Conservation (phyloP, 148 eudicot species). For the Rheum nobile region DNA sequence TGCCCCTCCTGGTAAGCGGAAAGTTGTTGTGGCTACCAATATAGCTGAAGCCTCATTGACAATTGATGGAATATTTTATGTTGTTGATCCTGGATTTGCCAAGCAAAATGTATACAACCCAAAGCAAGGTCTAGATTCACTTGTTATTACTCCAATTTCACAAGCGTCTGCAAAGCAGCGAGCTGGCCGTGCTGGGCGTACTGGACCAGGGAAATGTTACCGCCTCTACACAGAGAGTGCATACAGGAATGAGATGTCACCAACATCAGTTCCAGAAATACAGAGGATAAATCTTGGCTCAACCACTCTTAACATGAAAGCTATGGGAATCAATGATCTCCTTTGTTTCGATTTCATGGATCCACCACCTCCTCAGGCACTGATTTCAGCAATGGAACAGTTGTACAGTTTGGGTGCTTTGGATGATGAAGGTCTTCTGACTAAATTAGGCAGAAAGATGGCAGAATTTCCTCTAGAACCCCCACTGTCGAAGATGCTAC, state of each 20-base stretch:
- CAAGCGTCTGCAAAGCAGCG: conserved; percentile 88
- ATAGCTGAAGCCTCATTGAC: conserved; percentile 97
- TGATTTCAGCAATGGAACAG: conserved; percentile 90
- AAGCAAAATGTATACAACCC: conserved; percentile 88
- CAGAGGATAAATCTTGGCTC: conserved; percentile 82
- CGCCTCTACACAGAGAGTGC: conserved; percentile 95
- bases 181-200: conserved; percentile 92
- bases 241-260: conserved; percentile 83
- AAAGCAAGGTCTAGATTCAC: conserved; percentile 67
- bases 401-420: conserved; percentile 83
- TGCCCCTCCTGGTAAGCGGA: conserved; percentile 92
- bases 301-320: conserved; percentile 63
- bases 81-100: conserved; percentile 80
- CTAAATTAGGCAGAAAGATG: conserved; percentile 88
- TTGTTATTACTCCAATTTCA: conserved; percentile 68
- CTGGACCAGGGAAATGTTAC: conserved; percentile 91
- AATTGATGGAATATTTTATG: conserved; percentile 85
- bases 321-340: conserved; percentile 89
- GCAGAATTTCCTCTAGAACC: conserved; percentile 88
- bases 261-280: conserved; percentile 76
- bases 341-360: conserved; percentile 92
- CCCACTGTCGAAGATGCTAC: conserved; percentile 82
- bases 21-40: conserved; percentile 93
- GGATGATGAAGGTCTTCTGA: conserved; percentile 86
- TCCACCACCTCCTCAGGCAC: conserved; percentile 89